These are phyloP conservation scores for Penicillium egyptiacum DNA, from an alignment of 495 filamentous ascomycete species.

Conservation along the genomic window DNA sequence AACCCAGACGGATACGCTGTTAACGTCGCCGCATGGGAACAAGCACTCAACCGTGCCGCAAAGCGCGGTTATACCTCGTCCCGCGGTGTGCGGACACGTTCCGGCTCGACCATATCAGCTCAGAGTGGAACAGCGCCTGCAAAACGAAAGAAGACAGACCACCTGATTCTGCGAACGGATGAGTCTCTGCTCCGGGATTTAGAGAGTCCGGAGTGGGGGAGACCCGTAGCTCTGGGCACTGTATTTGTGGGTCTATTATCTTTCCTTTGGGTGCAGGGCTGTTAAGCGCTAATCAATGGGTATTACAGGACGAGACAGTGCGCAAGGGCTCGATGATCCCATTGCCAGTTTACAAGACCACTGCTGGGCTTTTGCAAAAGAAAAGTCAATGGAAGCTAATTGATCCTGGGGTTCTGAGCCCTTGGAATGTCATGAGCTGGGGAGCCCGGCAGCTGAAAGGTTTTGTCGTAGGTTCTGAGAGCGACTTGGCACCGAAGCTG, in stretches of 20 bases:
- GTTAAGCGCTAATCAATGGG: not conserved
- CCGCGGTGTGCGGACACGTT: constrained; percentile 28
- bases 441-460: constrained; percentile 69
- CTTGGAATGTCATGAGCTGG: constrained; percentile 72
- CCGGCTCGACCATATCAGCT: constrained; percentile 16
- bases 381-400: constrained; percentile 59
- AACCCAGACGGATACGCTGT: constrained; percentile 91
- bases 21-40: constrained; percentile 82
- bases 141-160: constrained; percentile 35
- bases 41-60: constrained; percentile 66
- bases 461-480: constrained; percentile 46
- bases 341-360: constrained; percentile 59
- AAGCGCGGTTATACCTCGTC: constrained; percentile 63
- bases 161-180: constrained; percentile 65
- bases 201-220: constrained; percentile 75
- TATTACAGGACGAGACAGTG: constrained; percentile 63
- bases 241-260: constrained; percentile 57
- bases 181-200: constrained; percentile 68
- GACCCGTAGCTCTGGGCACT: constrained; percentile 75
- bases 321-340: constrained; percentile 66
- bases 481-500: constrained; percentile 30
- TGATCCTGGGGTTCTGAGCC: constrained; percentile 43
- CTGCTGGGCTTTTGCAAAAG: constrained; percentile 50
- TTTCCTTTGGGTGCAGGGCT: not conserved
- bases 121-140: not conserved